phyloP scores from a whole-genome alignment of 2,329 filamentous ascomycete genomes.

The Claviceps sorghi region DNA sequence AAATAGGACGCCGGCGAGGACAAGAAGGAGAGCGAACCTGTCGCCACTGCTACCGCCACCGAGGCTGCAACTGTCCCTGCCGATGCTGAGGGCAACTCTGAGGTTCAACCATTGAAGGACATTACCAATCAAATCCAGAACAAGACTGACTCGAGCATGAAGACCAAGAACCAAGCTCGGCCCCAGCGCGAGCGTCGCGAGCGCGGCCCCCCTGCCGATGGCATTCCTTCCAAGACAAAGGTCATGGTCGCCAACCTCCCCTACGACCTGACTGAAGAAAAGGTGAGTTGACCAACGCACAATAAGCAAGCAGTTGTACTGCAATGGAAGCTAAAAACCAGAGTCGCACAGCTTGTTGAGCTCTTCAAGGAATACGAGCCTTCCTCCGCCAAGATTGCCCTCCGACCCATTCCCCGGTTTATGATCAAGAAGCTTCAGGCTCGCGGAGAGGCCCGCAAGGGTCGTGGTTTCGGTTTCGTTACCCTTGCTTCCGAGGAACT shows the following conservation, averaged over 20 bases:
- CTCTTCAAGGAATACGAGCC: conserved; percentile 89
- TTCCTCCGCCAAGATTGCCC: conserved; percentile 91
- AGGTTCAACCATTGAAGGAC: conserved; percentile 46
- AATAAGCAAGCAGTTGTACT: not conserved
- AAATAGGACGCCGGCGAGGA: conserved; percentile 23
- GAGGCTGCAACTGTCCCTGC: conserved; percentile 31
- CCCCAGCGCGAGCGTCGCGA: conserved; percentile 51
- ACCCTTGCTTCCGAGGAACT: conserved; percentile 88
- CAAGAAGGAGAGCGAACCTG: conserved; percentile 30
- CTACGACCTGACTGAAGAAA: conserved; percentile 94
- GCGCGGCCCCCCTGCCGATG: conserved; percentile 92
- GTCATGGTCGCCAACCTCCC: conserved; percentile 99
- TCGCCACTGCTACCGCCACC: conserved; percentile 23
- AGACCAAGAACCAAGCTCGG: conserved; percentile 41
- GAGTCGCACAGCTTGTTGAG: conserved; percentile 67
- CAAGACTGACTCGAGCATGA: conserved; percentile 44
- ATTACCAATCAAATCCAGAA: conserved; percentile 41
- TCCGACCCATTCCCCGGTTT: conserved; percentile 95
- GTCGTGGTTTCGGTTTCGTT: conserved; percentile 96
- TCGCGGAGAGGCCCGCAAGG: conserved; percentile 95
- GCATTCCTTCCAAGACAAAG: conserved; percentile 98
- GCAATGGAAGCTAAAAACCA: not conserved
- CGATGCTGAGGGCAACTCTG: conserved; percentile 32
- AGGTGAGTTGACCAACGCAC: conserved; percentile 41
- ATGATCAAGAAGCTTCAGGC: conserved; percentile 99